Evolutionary conservation across 345 rosid species (phyloP), one percentile per base, ranked within the genome.

Genomic region (Anastatica hierochuntica): DNA sequence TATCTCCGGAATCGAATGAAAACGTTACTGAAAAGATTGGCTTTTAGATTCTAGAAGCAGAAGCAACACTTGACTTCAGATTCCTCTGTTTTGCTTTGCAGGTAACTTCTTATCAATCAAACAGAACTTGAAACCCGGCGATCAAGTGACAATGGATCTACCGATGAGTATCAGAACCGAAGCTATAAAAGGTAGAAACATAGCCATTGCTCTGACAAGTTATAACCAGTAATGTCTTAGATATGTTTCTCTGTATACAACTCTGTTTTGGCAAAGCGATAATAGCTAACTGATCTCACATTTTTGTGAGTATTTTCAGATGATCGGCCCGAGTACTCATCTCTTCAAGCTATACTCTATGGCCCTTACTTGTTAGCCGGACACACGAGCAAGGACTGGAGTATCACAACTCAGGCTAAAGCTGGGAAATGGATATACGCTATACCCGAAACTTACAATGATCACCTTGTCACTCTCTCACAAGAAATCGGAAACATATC

Each of bases 341-440:
- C 96, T 9, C 16, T 92, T 44, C 81, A 74, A 33, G 96, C 96
- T 10, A 83, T 92, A 64, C 88, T 92, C 7, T 92, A 78, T 58
- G 98, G 98, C 4, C 96, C 94, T 8, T 81, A 83, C 68, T 76
- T 88, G 43, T 88, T 90, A 56, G 84, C 82, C 1, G 95, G 95
- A 24, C 75, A 66, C 56, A 79, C 79, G 2, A 69, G 52, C 29
- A 84, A 78, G 24, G 88, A 88, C 19, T 84, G 92, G 95, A 78
- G 83, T 65, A 49, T 80, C 53, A 73, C 70, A 63, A 51, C 86
- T 29, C 73, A 58, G 10, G 68, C 82, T 14, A 59, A 60, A 12
- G 40, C 18, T 26, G 71, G 73, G 14, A 80, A 78, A 24, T 85
- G 83, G 88, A 78, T 85, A 59, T 57, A 72, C 33, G 58, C 94